phyloP scores from a whole-genome alignment of 768 basidiomycete species.

The Lactifluus pinguis region DNA sequence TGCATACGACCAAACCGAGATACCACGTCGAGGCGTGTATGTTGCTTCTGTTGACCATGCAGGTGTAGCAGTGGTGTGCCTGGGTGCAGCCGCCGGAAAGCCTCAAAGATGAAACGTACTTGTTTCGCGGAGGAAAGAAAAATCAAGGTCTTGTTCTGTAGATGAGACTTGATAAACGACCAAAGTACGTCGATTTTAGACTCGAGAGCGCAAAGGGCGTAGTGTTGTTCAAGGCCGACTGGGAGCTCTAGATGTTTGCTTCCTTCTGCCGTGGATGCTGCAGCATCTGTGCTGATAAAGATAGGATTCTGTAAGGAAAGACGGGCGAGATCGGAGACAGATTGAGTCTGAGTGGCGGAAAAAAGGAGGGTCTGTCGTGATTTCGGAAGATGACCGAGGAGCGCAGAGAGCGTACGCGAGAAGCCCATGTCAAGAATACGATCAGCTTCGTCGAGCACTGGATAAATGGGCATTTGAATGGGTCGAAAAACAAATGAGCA shows the following conservation, averaged over 20 bases:
- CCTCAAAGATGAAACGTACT: constrained; percentile 93
- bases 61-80: constrained; percentile 88
- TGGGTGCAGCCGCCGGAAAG: constrained; percentile 92
- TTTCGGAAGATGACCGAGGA: constrained; percentile 85
- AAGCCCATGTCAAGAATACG: constrained; percentile 97
- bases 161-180: constrained; percentile 91
- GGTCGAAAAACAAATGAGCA: neutral
- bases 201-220: constrained; percentile 74
- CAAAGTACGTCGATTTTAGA: constrained; percentile 86
- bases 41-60: constrained; percentile 95
- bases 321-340: constrained; percentile 79
- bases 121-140: constrained; percentile 96
- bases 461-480: neutral
- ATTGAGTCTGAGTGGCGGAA: constrained; percentile 93
- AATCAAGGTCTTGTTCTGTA: constrained; percentile 85
- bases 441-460: constrained; percentile 95
- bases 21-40: constrained; percentile 77
- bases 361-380: constrained; percentile 92
- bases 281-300: constrained; percentile 49
- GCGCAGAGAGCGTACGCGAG: constrained; percentile 76
- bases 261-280: constrained; percentile 30
- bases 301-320: constrained; percentile 80
- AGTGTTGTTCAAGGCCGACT: constrained; percentile 77
- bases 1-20: constrained; percentile 73
- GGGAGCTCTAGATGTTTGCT: constrained; percentile 49